Evolutionary conservation across 768 basidiomycete genomes (phyloP).

Genomic region (Tremella fuciformis): DNA sequence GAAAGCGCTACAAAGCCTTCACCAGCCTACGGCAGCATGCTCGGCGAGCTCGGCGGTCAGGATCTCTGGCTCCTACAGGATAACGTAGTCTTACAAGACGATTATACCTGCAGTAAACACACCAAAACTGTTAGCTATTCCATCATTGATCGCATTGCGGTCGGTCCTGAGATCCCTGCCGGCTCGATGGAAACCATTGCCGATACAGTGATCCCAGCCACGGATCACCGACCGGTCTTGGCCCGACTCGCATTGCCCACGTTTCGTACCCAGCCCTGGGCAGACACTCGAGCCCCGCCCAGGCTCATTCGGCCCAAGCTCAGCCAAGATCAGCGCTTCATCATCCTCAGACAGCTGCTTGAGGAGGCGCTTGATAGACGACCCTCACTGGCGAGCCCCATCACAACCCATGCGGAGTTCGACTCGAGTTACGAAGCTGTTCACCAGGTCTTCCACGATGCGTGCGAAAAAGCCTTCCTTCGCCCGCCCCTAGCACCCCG

Average conservation of each 20-base stretch:
- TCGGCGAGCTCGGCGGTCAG: background rate
- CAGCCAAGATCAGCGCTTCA: background rate
- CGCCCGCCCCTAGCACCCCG: no score
- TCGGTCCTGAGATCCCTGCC: background rate
- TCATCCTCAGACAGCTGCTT: background rate
- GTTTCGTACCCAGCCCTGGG: background rate
- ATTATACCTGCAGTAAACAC: background rate
- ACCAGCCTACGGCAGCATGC: background rate
- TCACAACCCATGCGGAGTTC: no score
- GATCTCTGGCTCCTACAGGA: slow-evolving; percentile 2
- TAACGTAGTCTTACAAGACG: background rate
- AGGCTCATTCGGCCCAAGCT: background rate
- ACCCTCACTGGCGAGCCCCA: background rate
- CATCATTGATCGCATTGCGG: slow-evolving; percentile 1
- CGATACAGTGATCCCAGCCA: background rate
- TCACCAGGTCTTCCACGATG: no score
- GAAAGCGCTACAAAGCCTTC: background rate
- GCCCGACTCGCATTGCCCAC: background rate
- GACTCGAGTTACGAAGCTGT: no score
- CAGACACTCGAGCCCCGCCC: background rate
- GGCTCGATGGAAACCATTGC: background rate
- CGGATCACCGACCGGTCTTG: background rate
- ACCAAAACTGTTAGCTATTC: background rate
- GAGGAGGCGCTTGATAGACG: background rate
- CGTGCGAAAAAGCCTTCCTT: no score